Evolutionary conservation across 2,329 filamentous ascomycete genomes (phyloP), one percentile per base, ranked within the genome.

Genomic region (Mycosphaerella sp.): DNA sequence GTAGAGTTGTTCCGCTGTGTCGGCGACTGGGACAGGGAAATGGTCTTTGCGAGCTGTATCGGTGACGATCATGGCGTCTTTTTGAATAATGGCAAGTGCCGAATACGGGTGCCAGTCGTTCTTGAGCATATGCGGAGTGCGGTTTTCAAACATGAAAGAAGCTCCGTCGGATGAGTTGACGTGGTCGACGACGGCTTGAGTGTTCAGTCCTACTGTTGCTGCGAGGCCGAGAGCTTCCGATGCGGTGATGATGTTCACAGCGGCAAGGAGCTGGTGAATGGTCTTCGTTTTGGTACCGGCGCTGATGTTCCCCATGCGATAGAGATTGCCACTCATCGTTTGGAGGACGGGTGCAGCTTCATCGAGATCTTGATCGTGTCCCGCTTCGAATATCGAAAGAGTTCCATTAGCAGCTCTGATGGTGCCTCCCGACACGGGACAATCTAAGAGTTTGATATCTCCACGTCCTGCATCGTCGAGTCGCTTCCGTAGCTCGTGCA

Each of bases 371-470:
- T 81, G 80, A 2, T 74, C 75, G 1, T 79, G 75, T 0, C 79
- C 73, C 0, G 78, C 84, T 0, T 84, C 84, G 80, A 91, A 88
- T 66, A 91, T 89, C 6, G 84, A 86, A 41, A 90, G 72, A 0
- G 85, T 87, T 3, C 86, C 86, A 46, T 85, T 79, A 0, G 83
- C 84, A 1, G 86, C 86, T 34, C 86, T 78, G 8, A 78, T 75
- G 0, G 83, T 80, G 1, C 86, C 86, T 0, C 86, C 86, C 0
- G 84, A 88, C 0, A 90, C 86, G 0, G 86, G 86, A 21, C 80
- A 79, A 69, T 89, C 86, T 48, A 91, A 78, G 48, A 89, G 78
- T 47, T 76, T 73, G 31, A 90, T 77, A 64, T 90, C 86, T 2
- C 70, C 67, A 6, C 86, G 76, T 9, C 80, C 80, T 32, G 76